phyloP scores from a whole-genome alignment of 2,329 filamentous ascomycete genomes.

The Penicillium sp. region DNA sequence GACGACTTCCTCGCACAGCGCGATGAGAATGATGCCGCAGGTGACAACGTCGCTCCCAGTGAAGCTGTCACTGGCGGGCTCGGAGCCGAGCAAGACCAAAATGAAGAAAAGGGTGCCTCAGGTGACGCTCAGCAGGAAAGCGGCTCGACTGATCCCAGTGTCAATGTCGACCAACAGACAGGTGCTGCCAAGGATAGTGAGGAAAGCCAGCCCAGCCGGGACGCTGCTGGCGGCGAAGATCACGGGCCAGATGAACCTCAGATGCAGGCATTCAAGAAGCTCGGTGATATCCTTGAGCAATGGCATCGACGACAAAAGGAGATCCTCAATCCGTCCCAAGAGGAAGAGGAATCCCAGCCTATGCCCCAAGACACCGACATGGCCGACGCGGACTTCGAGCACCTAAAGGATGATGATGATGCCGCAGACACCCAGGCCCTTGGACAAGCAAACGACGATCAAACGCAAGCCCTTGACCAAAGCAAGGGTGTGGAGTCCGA shows the following conservation, averaged over 20 bases:
- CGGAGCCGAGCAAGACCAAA: constrained; percentile 40
- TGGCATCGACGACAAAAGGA: constrained; percentile 89
- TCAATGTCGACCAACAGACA: constrained; percentile 46
- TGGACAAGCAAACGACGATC: constrained; percentile 82
- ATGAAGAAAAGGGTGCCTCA: constrained; percentile 47
- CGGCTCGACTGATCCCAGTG: constrained; percentile 46
- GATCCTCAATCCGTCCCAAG: constrained; percentile 63
- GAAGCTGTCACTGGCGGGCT: constrained; percentile 41
- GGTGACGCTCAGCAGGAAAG: constrained; percentile 43
- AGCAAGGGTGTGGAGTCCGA: constrained; percentile 77
- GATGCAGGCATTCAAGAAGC: constrained; percentile 81
- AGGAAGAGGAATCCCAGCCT: constrained; percentile 53
- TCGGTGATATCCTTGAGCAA: constrained; percentile 86
- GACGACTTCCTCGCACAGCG: constrained; percentile 47
- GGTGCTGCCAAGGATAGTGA: constrained; percentile 43
- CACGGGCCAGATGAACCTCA: constrained; percentile 40
- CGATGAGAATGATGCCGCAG: constrained; percentile 51
- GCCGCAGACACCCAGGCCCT: constrained; percentile 87
- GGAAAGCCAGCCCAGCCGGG: constrained; percentile 37
- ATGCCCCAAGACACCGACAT: constrained; percentile 65
- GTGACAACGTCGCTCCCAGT: constrained; percentile 51
- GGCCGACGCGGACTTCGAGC: constrained; percentile 82
- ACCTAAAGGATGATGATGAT: constrained; percentile 78
- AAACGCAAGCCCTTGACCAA: constrained; percentile 80
- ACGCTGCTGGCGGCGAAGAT: constrained; percentile 38